Conservation (phyloP, 192 early-diverging fungal genomes). For the Kappamyces sp. region DNA sequence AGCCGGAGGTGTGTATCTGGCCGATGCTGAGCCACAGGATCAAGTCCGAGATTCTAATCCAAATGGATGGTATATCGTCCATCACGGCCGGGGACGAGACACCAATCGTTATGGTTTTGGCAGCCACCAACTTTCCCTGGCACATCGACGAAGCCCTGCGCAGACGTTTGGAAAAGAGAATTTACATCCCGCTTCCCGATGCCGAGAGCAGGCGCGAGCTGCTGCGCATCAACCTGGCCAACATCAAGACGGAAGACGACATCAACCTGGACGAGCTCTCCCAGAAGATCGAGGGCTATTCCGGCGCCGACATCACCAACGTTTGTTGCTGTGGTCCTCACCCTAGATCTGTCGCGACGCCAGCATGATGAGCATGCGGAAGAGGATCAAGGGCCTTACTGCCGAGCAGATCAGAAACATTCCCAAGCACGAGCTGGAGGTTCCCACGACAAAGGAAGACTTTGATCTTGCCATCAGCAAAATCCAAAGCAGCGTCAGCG, state of each 20-base stretch:
- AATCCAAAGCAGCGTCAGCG: conserved; percentile 50
- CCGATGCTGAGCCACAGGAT: conserved; percentile 29
- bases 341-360: conserved; percentile 50
- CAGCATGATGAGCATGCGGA: conserved; percentile 54
- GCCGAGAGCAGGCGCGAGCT: conserved; percentile 40
- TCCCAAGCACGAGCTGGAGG: conserved; percentile 54
- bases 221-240: conserved; percentile 44
- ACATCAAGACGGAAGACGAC: conserved; percentile 39
- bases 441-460: conserved; percentile 43
- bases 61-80: conserved; percentile 59
- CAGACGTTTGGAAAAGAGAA: conserved; percentile 54
- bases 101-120: conserved; percentile 58
- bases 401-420: conserved; percentile 49
- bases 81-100: conserved; percentile 14
- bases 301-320: conserved; percentile 60
- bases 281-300: conserved; percentile 48
- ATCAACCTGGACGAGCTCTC: conserved; percentile 48
- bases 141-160: conserved; percentile 61
- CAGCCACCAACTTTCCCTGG: conserved; percentile 67
- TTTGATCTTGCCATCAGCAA: conserved; percentile 45
- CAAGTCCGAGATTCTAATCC: conserved; percentile 59
- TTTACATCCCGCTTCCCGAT: conserved; percentile 58
- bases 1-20: conserved; percentile 23
- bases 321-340: conserved; percentile 20
- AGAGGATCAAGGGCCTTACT: conserved; percentile 45